Evolutionary conservation across 2,329 filamentous ascomycete genomes (phyloP).

Genomic region (Aspergillus alliaceus): DNA sequence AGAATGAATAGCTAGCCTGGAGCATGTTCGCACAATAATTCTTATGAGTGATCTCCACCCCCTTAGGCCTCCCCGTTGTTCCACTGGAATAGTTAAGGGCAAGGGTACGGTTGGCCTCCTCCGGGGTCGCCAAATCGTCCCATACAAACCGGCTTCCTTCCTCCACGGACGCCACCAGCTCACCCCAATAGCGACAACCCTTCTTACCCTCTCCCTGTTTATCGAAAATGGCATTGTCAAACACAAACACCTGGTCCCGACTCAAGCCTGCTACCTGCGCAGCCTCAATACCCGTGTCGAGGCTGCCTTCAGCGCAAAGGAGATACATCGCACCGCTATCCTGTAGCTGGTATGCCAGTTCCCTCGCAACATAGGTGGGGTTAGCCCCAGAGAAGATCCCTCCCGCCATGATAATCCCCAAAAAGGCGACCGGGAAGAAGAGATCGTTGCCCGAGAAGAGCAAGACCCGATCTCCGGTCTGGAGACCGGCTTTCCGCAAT

Average conservation of each 20-base stretch:
- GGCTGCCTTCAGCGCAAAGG: conserved; percentile 56
- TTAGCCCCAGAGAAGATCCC: conserved; percentile 78
- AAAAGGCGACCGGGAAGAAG: conserved; percentile 68
- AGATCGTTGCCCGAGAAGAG: conserved; percentile 73
- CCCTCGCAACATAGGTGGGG: conserved; percentile 66
- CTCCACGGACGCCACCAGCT: conserved; percentile 54
- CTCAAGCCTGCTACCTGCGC: conserved; percentile 59
- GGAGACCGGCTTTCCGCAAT: conserved; percentile 62
- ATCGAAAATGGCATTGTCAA: conserved; percentile 59
- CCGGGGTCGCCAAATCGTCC: conserved; percentile 50
- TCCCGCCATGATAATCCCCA: conserved; percentile 75
- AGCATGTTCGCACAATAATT: conserved; percentile 72
- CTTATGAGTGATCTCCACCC: conserved; percentile 76
- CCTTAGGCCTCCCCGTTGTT: conserved; percentile 80
- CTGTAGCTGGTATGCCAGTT: conserved; percentile 72
- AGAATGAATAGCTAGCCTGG: conserved; percentile 55
- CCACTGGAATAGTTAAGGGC: conserved; percentile 74
- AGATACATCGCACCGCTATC: conserved; percentile 70
- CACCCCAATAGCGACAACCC: conserved; percentile 62
- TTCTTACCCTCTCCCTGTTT: conserved; percentile 36
- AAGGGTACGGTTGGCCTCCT: conserved; percentile 36
- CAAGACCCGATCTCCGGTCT: conserved; percentile 68
- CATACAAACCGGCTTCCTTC: conserved; percentile 63
- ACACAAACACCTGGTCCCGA: conserved; percentile 60
- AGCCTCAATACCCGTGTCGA: conserved; percentile 67